Evolutionary conservation across 2,329 filamentous ascomycete genomes (phyloP).

Genomic region (Cladosporium oxysporum): DNA sequence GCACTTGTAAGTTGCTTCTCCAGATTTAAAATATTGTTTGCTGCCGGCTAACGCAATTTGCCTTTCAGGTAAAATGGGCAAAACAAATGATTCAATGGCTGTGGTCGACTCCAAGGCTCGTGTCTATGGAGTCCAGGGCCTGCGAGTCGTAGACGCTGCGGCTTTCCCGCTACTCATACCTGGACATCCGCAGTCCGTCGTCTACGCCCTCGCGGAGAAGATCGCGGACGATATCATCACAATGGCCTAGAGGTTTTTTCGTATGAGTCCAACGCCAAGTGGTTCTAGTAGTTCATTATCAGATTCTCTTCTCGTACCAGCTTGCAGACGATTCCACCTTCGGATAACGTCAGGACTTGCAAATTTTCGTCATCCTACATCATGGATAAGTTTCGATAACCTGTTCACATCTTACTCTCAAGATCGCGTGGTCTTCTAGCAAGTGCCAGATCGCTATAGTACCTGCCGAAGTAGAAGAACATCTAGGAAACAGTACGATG

Average conservation of each 20-base stretch:
- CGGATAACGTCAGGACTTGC: too few relatives aligned
- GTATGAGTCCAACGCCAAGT: neutral
- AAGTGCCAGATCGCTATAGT: neutral
- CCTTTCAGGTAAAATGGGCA: conserved; percentile 25
- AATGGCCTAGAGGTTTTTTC: neutral
- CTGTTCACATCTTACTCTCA: too few relatives aligned
- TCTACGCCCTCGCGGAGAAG: conserved; percentile 2
- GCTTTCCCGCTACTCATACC: conserved; percentile 28
- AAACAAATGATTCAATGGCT: conserved; percentile 22
- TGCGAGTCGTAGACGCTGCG: conserved; percentile 31
- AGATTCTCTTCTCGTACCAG: neutral
- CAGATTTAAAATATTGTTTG: neutral
- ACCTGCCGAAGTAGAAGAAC: neutral
- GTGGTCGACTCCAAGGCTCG: conserved; percentile 27
- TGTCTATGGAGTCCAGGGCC: conserved; percentile 26
- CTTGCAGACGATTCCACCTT: too few relatives aligned
- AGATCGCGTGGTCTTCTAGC: too few relatives aligned
- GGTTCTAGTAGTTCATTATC: neutral
- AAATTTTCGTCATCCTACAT: too few relatives aligned
- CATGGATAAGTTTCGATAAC: too few relatives aligned
- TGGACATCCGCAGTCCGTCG: conserved; percentile 30
- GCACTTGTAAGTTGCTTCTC: neutral
- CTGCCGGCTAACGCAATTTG: neutral
- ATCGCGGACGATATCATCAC: neutral
- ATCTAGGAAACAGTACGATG: neutral